Base-by-base conservation (phyloP, 75 land plant genomes). In the Adiantum capillusveneris region DNA sequence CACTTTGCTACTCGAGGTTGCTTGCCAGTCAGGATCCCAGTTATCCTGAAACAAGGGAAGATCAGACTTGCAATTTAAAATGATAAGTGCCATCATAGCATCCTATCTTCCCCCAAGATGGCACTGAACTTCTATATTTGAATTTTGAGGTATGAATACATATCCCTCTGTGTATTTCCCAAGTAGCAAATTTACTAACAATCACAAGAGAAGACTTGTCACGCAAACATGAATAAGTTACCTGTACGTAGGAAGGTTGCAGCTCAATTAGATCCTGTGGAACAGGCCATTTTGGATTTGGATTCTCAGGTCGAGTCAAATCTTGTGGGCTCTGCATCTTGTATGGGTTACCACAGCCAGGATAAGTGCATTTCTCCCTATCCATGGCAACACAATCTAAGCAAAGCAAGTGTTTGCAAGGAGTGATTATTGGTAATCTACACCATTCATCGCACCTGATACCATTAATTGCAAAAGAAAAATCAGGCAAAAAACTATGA, bases 21-120 rank as follows among this genome's bases (percentile, higher is more conserved):
- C 78, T 41, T 93, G 96, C 98, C 98, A 93, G 57, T 93, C 98
- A 62, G 98, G 96, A 73, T 83, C 77, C 98, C 98, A 93, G 49
- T 76, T 58, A 62, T 93, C 90, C 98, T 93, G 75, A 19, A 48
- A 45, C 21, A 52, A 53, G 36, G 5, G 26, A 22, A 72, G 19
- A 25, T 31, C 31, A 18, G 21, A 41, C 44, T 44, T 21, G 2
- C 18, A 18, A 52, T 9, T 52, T 52, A 22, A 24, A 52, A n/a
- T 18, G 24, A n/a, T n/a, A n/a, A n/a, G n/a, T n/a, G n/a, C n/a
- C n/a, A n/a, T n/a, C n/a, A n/a, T n/a, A n/a, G n/a, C n/a, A n/a
- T n/a, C n/a, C n/a, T n/a, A n/a, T n/a, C n/a, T n/a, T n/a, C n/a
- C n/a, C n/a, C n/a, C n/a, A n/a, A n/a, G n/a, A n/a, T n/a, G n/a